Conservation (phyloP, 345 rosid genomes). For the Eucalyptus cloeziana region DNA sequence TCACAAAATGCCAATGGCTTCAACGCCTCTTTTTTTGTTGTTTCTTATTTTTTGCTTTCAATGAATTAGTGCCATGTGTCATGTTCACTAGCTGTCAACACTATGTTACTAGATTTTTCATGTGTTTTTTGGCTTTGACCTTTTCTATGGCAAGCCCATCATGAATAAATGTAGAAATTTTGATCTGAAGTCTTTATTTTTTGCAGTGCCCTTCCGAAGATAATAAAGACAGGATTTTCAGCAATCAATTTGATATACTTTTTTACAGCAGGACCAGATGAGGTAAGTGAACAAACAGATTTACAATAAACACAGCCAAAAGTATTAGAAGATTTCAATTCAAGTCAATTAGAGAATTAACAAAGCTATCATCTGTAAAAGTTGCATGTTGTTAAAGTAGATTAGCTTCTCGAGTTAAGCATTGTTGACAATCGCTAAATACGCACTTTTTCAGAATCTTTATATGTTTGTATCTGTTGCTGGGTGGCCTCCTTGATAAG, state of each 20-base stretch:
- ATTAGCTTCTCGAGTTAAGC: background rate
- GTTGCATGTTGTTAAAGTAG: background rate
- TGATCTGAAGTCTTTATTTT: background rate
- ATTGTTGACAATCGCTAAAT: background rate
- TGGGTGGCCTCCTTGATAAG: background rate
- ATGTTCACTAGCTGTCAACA: background rate
- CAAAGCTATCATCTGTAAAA: background rate
- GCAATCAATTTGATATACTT: conserved; percentile 96
- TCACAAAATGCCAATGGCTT: background rate
- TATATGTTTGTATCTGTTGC: background rate
- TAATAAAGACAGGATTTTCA: conserved; percentile 93
- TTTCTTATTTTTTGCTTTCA: background rate
- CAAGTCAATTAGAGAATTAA: background rate
- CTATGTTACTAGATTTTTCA: background rate
- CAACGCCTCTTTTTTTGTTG: background rate
- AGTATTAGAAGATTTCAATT: background rate
- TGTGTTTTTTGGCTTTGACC: background rate
- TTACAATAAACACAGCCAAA: background rate
- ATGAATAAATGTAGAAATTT: background rate
- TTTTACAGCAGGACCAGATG: conserved; percentile 97
- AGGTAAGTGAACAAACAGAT: conserved; percentile 29
- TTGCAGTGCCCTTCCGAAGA: conserved; percentile 88
- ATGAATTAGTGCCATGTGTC: background rate
- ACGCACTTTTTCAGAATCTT: background rate
- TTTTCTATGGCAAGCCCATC: background rate